These are phyloP conservation scores for Chytridium lagenaria DNA, from an alignment of 371 early-diverging fungal genomes.

Conservation along the genomic window DNA sequence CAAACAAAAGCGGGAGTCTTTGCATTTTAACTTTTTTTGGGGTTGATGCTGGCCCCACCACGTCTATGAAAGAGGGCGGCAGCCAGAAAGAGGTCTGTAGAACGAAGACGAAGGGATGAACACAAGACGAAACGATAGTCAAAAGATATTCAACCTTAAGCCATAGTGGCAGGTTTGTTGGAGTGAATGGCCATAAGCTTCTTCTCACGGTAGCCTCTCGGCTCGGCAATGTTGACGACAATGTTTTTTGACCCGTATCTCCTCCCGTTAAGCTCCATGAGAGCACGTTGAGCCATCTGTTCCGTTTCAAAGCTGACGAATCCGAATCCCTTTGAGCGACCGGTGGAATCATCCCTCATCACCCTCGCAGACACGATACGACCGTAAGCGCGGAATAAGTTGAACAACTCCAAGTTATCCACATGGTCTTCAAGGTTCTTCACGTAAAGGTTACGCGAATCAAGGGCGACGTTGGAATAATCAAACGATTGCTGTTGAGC, in stretches of 20 bases:
- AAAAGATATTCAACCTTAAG: not conserved
- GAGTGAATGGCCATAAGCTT: slow-evolving; percentile 33
- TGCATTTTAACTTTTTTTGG: no score
- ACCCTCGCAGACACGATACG: slow-evolving; percentile 50
- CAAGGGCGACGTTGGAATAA: slow-evolving; percentile 23
- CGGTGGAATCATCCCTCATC: slow-evolving; percentile 46
- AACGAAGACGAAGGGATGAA: no score
- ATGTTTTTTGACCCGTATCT: slow-evolving; percentile 30
- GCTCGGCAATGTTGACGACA: slow-evolving; percentile 53
- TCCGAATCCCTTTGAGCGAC: slow-evolving; percentile 53
- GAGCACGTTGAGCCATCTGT: slow-evolving; percentile 42
- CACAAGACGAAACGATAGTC: no score
- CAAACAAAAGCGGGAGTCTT: no score
- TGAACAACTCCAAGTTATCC: slow-evolving; percentile 44
- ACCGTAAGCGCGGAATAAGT: slow-evolving; percentile 47
- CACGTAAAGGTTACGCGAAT: slow-evolving; percentile 50
- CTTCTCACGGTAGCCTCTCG: slow-evolving; percentile 46
- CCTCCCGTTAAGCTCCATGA: slow-evolving; percentile 45
- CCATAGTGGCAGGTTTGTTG: slow-evolving; percentile 7
- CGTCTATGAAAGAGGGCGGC: no score
- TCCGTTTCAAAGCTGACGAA: slow-evolving; percentile 47
- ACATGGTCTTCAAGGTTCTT: slow-evolving; percentile 47
- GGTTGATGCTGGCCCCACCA: no score
- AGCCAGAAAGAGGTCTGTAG: no score
- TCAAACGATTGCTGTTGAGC: not conserved